Evolutionary conservation across 306 rosid genomes (phyloP).

Genomic region (Crataegus laevigata): DNA sequence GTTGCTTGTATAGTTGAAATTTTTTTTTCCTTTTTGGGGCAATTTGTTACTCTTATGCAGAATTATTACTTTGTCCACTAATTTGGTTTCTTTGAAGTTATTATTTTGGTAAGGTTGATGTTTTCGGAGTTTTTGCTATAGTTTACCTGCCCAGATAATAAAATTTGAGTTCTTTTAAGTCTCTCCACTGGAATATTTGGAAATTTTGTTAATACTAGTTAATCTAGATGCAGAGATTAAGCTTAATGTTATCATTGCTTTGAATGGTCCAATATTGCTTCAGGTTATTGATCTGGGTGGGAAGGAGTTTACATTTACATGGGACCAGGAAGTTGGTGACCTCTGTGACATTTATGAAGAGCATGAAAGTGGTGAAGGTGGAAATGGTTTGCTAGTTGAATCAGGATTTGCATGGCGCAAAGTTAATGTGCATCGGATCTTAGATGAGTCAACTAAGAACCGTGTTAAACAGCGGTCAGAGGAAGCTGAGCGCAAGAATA

Average conservation of each 20-base stretch:
- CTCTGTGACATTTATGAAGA: constrained; percentile 88
- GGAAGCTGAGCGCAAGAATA: constrained; percentile 78
- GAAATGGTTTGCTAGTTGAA: constrained; percentile 74
- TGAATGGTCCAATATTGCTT: constrained; percentile 15
- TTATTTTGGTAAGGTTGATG: not conserved
- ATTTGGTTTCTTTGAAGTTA: not conserved
- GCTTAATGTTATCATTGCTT: not conserved
- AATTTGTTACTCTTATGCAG: not conserved
- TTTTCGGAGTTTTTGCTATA: no score
- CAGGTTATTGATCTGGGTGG: constrained; percentile 95
- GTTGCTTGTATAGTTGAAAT: not conserved
- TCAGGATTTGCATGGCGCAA: constrained; percentile 96
- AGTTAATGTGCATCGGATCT: constrained; percentile 77
- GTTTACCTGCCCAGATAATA: not conserved
- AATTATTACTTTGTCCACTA: not conserved
- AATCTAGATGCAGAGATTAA: not conserved
- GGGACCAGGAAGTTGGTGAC: constrained; percentile 77
- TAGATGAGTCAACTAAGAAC: constrained; percentile 75
- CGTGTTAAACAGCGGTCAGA: constrained; percentile 78
- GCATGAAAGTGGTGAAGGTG: constrained; percentile 67
- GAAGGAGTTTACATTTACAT: constrained; percentile 78
- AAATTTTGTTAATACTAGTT: not conserved
- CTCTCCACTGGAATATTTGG: not conserved
- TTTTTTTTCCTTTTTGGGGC: not conserved
- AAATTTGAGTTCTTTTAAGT: not conserved